Evolutionary conservation across 2,329 filamentous ascomycete genomes (phyloP).

Genomic region (Waltergamsia citrina): DNA sequence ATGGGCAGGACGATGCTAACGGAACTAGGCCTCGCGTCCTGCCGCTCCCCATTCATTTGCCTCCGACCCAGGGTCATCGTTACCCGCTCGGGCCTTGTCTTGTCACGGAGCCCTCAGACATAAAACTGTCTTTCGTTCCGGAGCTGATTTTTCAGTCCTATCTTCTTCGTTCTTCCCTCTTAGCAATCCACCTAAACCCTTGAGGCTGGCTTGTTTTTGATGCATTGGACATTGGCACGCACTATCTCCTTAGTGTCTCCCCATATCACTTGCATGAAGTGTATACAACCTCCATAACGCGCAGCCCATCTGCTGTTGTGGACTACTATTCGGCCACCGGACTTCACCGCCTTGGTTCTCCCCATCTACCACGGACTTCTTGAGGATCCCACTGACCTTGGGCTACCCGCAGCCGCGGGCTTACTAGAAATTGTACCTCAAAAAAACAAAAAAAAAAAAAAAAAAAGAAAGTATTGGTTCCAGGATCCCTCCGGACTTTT

Average conservation of each 20-base stretch:
- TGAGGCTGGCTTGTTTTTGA: background rate
- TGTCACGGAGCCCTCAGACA: conserved; percentile 2
- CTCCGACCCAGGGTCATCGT: background rate
- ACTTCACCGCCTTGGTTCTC: conserved; percentile 3
- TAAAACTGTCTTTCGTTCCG: conserved; percentile 4
- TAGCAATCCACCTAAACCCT: background rate
- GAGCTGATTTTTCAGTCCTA: background rate
- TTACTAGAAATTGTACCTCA: conserved; percentile 1
- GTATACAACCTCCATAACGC: background rate
- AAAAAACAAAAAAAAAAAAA: too few relatives aligned
- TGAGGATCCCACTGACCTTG: conserved; percentile 1
- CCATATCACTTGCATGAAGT: conserved; percentile 3
- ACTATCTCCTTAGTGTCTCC: conserved; percentile 1
- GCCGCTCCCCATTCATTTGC: background rate
- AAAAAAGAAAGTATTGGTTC: background rate
- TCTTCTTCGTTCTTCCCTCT: background rate
- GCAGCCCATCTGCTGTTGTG: conserved; percentile 5
- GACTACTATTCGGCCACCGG: conserved; percentile 2
- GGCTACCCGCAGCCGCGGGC: background rate
- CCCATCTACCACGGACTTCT: background rate
- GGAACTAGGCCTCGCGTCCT: background rate
- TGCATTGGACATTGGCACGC: conserved; percentile 3
- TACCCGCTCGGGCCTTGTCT: background rate
- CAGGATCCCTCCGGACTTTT: background rate
- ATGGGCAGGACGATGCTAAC: conserved; percentile 2